Percentiles rank a stretch among this genome's conserved stretches.
Conservation (phyloP, 352 stramenopile genomes). For the Phytophthora foliorum region DNA sequence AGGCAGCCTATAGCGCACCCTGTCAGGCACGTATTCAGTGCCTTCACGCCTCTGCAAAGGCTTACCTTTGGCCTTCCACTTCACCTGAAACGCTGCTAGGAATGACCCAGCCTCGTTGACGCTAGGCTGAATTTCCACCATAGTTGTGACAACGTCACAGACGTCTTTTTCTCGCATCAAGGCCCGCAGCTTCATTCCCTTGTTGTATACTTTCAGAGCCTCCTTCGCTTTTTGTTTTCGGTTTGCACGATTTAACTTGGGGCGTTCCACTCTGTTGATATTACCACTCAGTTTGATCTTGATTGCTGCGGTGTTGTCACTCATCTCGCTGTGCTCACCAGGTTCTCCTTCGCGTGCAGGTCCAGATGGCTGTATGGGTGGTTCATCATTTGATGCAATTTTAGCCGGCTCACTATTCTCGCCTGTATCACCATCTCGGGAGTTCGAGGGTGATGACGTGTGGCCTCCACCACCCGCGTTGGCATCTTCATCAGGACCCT, state of each 20-base stretch:
- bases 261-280: neutral
- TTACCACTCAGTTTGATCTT: no score
- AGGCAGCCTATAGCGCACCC: neutral
- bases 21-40: neutral
- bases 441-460: no score
- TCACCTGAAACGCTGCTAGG: neutral
- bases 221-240: neutral
- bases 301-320: no score
- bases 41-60: no score
- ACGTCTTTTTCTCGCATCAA: slow-evolving; percentile 7
- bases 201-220: slow-evolving; percentile 13
- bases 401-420: no score
- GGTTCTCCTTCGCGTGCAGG: no score
- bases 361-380: no score
- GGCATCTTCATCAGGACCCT: no score
- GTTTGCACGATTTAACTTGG: neutral
- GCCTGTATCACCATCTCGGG: no score
- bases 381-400: no score
- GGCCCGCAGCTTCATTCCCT: slow-evolving; percentile 7
- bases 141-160: neutral
- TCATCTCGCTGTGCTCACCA: no score
- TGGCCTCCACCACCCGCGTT: no score
- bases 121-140: neutral
- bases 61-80: neutral
- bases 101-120: neutral